Conservation (phyloP, 2,329 filamentous ascomycete species). For the Penicillium sp. region DNA sequence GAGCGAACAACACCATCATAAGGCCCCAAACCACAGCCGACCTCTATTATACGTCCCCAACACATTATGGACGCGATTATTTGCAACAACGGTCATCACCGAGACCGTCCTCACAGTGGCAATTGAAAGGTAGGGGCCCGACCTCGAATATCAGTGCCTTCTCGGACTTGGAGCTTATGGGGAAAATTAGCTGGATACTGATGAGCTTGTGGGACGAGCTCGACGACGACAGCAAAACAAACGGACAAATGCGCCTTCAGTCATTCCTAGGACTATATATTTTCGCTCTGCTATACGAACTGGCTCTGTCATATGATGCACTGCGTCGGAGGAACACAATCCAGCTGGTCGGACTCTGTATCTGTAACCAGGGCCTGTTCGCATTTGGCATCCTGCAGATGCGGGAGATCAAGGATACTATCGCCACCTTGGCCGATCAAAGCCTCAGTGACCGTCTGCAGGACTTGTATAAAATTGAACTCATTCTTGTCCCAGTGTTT, state of each 20-base stretch:
- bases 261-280: slow-evolving; percentile 25
- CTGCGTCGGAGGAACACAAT: slow-evolving; percentile 22
- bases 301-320: slow-evolving; percentile 22
- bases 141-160: background rate
- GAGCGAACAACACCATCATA: background rate
- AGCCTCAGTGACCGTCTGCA: slow-evolving; percentile 4
- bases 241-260: slow-evolving; percentile 17
- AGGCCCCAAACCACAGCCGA: slow-evolving; percentile 7
- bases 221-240: slow-evolving; percentile 2
- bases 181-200: slow-evolving; percentile 18
- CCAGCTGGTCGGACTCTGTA: slow-evolving; percentile 20
- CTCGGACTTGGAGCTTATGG: background rate
- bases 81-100: slow-evolving; percentile 15
- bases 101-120: slow-evolving; percentile 22
- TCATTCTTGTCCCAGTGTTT: slow-evolving; percentile 22
- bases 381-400: slow-evolving; percentile 20
- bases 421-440: background rate
- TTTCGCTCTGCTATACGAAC: slow-evolving; percentile 22
- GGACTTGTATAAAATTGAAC: slow-evolving; percentile 10
- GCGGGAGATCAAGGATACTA: slow-evolving; percentile 16
- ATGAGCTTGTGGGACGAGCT: slow-evolving; percentile 20
- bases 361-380: slow-evolving; percentile 23
- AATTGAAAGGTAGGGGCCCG: slow-evolving; percentile 20
- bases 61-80: slow-evolving; percentile 21
- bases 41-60: slow-evolving; percentile 19